Conservation (phyloP, 2,329 filamentous ascomycete species). For the Westerdykella sp. region DNA sequence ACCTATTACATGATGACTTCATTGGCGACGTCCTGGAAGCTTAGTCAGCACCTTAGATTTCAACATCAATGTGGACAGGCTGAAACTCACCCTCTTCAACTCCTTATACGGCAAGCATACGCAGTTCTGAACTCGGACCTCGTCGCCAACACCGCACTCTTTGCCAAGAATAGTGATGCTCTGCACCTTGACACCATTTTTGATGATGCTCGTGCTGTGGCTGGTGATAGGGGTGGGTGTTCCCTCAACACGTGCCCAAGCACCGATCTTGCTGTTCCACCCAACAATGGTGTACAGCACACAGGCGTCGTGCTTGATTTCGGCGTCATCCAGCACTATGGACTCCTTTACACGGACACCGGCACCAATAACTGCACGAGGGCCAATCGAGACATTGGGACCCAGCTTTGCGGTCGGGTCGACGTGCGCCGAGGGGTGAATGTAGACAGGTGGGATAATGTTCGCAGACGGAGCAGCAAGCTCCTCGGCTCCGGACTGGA, state of each 20-base stretch:
- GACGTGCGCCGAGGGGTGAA: conserved; percentile 83
- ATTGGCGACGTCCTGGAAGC: conserved; percentile 68
- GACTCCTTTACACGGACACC: conserved; percentile 92
- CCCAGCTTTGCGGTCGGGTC: conserved; percentile 95
- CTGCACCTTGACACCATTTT: conserved; percentile 98
- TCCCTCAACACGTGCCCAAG: conserved; percentile 97
- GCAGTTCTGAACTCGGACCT: conserved; percentile 95
- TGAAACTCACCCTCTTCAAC: conserved; percentile 73
- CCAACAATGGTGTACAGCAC: conserved; percentile 94
- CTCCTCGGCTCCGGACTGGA: conserved; percentile 74
- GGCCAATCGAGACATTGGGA: conserved; percentile 92
- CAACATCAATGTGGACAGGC: background rate
- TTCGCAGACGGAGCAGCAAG: conserved; percentile 76
- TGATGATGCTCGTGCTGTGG: conserved; percentile 90
- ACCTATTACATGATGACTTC: conserved; percentile 77
- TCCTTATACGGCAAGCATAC: conserved; percentile 97
- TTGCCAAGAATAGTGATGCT: conserved; percentile 96
- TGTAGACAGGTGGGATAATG: conserved; percentile 88
- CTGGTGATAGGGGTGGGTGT: conserved; percentile 81
- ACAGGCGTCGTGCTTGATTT: conserved; percentile 95
- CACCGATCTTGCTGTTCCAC: conserved; percentile 90
- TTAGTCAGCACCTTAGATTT: conserved; percentile 8
- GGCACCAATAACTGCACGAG: conserved; percentile 76
- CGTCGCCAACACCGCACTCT: conserved; percentile 89
- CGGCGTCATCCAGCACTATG: conserved; percentile 88